Conservation (phyloP, 805 yeast species). For the Candida nitratophila region DNA sequence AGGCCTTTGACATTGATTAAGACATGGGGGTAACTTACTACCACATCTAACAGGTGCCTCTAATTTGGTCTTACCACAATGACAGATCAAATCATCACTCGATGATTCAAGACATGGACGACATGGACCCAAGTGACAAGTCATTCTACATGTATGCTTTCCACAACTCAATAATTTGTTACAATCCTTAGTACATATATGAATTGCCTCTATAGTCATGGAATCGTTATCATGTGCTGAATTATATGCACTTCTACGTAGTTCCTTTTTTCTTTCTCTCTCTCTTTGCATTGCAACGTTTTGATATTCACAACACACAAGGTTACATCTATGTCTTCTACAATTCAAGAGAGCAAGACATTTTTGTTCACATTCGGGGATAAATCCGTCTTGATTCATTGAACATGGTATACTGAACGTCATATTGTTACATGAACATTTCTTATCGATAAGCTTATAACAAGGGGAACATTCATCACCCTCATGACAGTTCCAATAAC, state of each 20-base stretch:
- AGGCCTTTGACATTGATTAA: constrained; percentile 53
- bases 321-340: constrained; percentile 69
- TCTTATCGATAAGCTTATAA: constrained; percentile 37
- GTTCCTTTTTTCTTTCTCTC: constrained; percentile 39
- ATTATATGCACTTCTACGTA: constrained; percentile 9
- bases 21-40: constrained; percentile 56
- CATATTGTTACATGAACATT: constrained; percentile 58
- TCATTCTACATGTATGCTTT: constrained; percentile 55
- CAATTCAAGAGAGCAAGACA: constrained; percentile 75
- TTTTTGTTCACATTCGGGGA: constrained; percentile 60
- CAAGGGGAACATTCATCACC: constrained; percentile 70
- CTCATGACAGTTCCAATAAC: constrained; percentile 65
- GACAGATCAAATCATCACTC: constrained; percentile 71
- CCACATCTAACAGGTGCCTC: constrained; percentile 87
- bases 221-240: constrained; percentile 38
- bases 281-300: constrained; percentile 50
- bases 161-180: constrained; percentile 58
- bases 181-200: constrained; percentile 65
- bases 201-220: constrained; percentile 61
- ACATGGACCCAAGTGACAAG: constrained; percentile 78
- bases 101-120: constrained; percentile 74
- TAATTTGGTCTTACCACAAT: constrained; percentile 73
- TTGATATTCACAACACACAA: constrained; percentile 65
- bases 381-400: constrained; percentile 40
- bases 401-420: constrained; percentile 58